Base-by-base conservation (phyloP, 1,284 basidiomycete genomes). In the Melampsora larici-populina region DNA sequence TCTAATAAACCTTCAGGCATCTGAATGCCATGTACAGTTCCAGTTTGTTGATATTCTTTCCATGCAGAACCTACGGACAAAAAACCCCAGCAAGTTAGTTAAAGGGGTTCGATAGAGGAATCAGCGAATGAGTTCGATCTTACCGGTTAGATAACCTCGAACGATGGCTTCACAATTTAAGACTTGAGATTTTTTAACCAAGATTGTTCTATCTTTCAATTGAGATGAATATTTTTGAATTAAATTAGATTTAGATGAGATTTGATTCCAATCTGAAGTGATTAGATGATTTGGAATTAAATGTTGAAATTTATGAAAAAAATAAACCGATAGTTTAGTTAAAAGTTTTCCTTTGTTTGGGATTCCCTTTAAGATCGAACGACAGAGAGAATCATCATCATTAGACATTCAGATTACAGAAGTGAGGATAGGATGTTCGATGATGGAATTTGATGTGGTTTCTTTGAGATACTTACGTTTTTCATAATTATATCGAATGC, bases 101-200 rank as follows among this genome's bases (percentile, higher is more conserved):
- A 15, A 55, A 15, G 67, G 11, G 26, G 15, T 18, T 55, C 51
- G 51, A 55, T 4, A 55, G 5, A 40, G 40, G 26, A 21, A 29
- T 31, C n/a, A n/a, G n/a, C n/a, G 46, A 55, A 55, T 26, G 18
- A 49, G 24, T 4, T 40, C 3, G 51, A 24, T 58, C 55, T 58
- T 36, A 91, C 95, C 95, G 36, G 96, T 93, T 79, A 99, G 87
- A 85, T 99, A 99, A 4, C 96, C 96, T 79, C 97, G 87, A 18
- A 99, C 96, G 81, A 99, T 99, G 2, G 92, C 94, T 85, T 99
- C 97, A n/a, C 99, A 88, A 64, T 93, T 93, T 40, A 99, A 86
- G 21, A 99, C 92, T 82, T 91, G 88, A 9, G 94, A 95, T 82
- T 91, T 94, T 83, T 87, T 89, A 17, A 99, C 96, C 70, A 98